These are phyloP conservation scores for Aspergillus sclerotioniger DNA, from an alignment of 495 filamentous ascomycete species.

Conservation along the genomic window DNA sequence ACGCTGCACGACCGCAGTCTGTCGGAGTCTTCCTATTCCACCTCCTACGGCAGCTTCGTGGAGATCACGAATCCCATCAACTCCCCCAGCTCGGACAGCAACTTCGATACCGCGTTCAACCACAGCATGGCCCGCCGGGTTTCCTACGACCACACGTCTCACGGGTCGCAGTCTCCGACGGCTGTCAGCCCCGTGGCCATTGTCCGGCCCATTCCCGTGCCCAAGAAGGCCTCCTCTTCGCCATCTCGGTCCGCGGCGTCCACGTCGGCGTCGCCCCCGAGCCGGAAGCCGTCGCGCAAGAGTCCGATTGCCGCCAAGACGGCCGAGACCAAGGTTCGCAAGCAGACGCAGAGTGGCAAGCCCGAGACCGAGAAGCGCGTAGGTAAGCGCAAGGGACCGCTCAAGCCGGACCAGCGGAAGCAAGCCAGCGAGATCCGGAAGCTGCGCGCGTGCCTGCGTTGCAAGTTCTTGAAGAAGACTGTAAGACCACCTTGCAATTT, in stretches of 20 bases:
- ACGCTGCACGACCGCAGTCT: slow-evolving; percentile 80
- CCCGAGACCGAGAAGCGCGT: slow-evolving; percentile 86
- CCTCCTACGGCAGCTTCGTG: slow-evolving; percentile 74
- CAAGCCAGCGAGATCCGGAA: slow-evolving; percentile 94
- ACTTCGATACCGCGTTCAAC: slow-evolving; percentile 62
- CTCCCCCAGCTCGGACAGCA: slow-evolving; percentile 63
- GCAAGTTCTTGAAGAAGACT: slow-evolving; percentile 97
- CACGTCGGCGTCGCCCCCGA: slow-evolving; percentile 61
- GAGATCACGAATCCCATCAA: slow-evolving; percentile 72
- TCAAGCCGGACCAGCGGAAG: slow-evolving; percentile 89
- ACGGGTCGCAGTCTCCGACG: slow-evolving; percentile 48
- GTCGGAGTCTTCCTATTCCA: slow-evolving; percentile 80
- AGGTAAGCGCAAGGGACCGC: slow-evolving; percentile 78
- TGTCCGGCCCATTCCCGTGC: slow-evolving; percentile 60
- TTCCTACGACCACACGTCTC: slow-evolving; percentile 38
- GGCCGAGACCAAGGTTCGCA: slow-evolving; percentile 74
- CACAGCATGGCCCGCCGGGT: slow-evolving; percentile 37
- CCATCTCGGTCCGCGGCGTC: slow-evolving; percentile 54
- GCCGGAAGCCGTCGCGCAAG: slow-evolving; percentile 67
- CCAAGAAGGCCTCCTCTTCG: slow-evolving; percentile 64
- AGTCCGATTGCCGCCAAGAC: slow-evolving; percentile 74
- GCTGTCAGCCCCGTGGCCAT: slow-evolving; percentile 66
- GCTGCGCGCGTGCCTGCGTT: slow-evolving; percentile 85
- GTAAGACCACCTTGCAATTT: slow-evolving; percentile 25
- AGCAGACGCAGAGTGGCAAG: slow-evolving; percentile 70